Base-by-base conservation (phyloP, 768 basidiomycete species). In the Tricholoma hemisulphureum region DNA sequence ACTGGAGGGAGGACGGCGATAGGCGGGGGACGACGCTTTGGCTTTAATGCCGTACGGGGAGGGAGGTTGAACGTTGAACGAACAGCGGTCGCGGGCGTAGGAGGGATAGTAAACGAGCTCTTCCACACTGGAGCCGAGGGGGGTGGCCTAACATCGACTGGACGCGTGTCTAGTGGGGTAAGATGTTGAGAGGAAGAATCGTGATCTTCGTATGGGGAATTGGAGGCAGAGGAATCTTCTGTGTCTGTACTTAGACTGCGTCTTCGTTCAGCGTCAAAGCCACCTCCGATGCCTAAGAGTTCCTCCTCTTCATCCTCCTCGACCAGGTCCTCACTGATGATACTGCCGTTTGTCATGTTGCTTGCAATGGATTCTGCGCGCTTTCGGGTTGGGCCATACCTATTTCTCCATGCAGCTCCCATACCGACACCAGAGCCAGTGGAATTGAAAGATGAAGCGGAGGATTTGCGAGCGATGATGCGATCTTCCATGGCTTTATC, bases 401-500 rank as follows among this genome's bases (percentile, higher is more conserved):
- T 85, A 61, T 69, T 83, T 64, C 83, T 78, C 86, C 87, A 87
- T 0, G 83, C 83, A 14, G 78, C 63, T 35, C 85, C 86, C 84
- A 88, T 85, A 37, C 86, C 85, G n/a, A 83, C 66, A 21, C 84
- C 85, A 2, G 83, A 81, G 56, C 72, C 74, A 71, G 68, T 4
- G 83, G 76, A 88, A 9, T 76, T 76, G 28, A 86, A 62, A 43
- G 88, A 90, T 20, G 89, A 89, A 10, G 70, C 71, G 16, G 91
- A 91, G 0, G 82, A 77, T 66, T 86, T 90, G 65, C 91, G 87
- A 43, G 89, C 86, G 50, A 91, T 74, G 51, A 88, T 77, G 57
- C 91, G 88, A 59, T 90, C 84, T 66, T 93, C 89, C 91, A 93
- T 93, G 37, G 89, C 91, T 67, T 86, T 89, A 74, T 94, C 91